Evolutionary conservation across 495 filamentous ascomycete species (phyloP).

Genomic region (Penicillium cataractarum): DNA sequence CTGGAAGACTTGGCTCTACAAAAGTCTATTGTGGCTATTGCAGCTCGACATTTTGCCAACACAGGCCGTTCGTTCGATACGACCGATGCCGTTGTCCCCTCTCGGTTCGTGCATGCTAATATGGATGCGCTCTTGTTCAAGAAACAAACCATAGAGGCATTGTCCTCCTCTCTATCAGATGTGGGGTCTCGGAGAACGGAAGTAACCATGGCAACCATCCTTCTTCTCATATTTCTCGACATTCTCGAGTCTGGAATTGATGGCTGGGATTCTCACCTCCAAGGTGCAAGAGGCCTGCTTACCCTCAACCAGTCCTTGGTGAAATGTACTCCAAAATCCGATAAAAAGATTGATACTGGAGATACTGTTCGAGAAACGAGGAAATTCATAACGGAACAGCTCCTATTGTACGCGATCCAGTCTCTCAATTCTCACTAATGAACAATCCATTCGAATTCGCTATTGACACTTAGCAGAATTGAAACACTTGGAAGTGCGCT

Average conservation of each 20-base stretch:
- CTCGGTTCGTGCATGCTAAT: constrained; percentile 19
- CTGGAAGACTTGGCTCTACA: constrained; percentile 46
- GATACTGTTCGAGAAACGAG: not conserved
- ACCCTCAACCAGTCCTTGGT: constrained; percentile 27
- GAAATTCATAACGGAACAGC: not conserved
- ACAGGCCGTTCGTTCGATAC: constrained; percentile 25
- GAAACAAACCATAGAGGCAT: constrained; percentile 48
- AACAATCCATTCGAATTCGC: not conserved
- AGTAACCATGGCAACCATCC: constrained; percentile 47
- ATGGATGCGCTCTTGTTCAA: constrained; percentile 54
- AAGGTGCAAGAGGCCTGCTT: constrained; percentile 20
- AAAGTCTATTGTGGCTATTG: constrained; percentile 52
- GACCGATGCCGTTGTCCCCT: not conserved
- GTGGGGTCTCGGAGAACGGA: constrained; percentile 15
- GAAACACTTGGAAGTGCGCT: not conserved
- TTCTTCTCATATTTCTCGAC: constrained; percentile 56
- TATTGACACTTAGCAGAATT: not conserved
- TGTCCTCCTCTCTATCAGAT: constrained; percentile 26
- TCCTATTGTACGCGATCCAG: not conserved
- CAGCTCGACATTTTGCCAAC: constrained; percentile 55
- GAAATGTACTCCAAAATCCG: not conserved
- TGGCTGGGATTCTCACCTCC: constrained; percentile 52
- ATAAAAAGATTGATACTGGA: not conserved
- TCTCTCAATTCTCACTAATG: not conserved
- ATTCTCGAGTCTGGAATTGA: constrained; percentile 54